Base-by-base conservation (phyloP, 495 filamentous ascomycete species). In the Penicillium subrubescens region DNA sequence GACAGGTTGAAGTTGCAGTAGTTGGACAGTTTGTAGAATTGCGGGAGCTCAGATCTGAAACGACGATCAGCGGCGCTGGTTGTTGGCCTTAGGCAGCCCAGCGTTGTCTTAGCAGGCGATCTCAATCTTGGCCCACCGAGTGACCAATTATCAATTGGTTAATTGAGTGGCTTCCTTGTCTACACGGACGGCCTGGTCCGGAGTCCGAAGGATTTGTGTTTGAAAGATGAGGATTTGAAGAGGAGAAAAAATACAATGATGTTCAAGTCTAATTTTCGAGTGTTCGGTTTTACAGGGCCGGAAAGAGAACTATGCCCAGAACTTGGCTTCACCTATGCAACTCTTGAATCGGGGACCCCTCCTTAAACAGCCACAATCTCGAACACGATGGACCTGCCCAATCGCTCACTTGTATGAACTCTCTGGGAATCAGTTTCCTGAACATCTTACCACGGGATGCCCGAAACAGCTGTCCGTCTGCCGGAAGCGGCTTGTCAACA, bases 401-500 rank as follows among this genome's bases (percentile, higher is more conserved):
- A 60, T 39, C 11, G 48, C 34, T n/a, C 33, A 57, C 53, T 43
- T 27, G 34, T 34, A 64, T 57, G 56, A 12, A 27, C 35, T 53
- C 37, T 41, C 58, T 15, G 27, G n/a, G 11, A 21, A 2, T 10
- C 14, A 2, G 8, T 34, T 35, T 37, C n/a, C 41, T 27, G 8
- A 34, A 5, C 29, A 11, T 59, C 33, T 55, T 60, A 43, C 59
- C 27, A n/a, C 56, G 67, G 65, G 29, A 71, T 58, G 23, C 68
- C 61, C 39, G 29, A 64, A 68, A 59, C 60, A 68, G 70, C 43
- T 37, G 23, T 12, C 41, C 61, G 61, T 43, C 62, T 39, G 48
- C 70, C 63, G 70, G 62, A 71, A 60, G 62, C 70, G 53, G 70
- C 62, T 37, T 41, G 50, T 64, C 58, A 61, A 63, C 29, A 56